Evolutionary conservation across 2,329 filamentous ascomycete genomes (phyloP).

Genomic region (Alternaria tenuissima): DNA sequence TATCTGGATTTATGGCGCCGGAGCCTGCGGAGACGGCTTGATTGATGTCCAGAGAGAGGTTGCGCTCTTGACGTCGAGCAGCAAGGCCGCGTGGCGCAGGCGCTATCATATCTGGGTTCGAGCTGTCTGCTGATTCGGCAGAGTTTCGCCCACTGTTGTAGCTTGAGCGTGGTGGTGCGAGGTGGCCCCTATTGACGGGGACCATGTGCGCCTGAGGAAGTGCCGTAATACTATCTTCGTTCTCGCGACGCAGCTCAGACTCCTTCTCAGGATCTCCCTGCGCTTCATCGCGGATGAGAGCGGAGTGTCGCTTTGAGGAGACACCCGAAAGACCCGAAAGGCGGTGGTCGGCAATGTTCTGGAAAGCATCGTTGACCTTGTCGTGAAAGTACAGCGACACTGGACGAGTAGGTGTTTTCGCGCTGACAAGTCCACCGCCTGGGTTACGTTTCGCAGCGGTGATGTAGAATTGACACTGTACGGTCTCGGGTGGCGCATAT

Average conservation of each 20-base stretch:
- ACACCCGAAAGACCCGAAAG: conserved; percentile 54
- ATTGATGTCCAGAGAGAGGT: conserved; percentile 55
- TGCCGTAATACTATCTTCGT: conserved; percentile 84
- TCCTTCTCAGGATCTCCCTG: conserved; percentile 81
- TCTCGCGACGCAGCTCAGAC: conserved; percentile 78
- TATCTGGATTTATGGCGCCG: conserved; percentile 55
- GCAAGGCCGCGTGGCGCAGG: conserved; percentile 42
- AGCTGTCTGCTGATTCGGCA: conserved; percentile 29
- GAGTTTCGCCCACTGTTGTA: conserved; percentile 29
- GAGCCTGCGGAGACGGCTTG: conserved; percentile 45
- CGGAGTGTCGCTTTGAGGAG: conserved; percentile 72
- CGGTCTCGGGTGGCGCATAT: conserved; percentile 83
- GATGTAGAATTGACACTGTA: conserved; percentile 94
- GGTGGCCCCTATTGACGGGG: conserved; percentile 49
- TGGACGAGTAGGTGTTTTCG: conserved; percentile 61
- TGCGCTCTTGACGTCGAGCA: conserved; percentile 53
- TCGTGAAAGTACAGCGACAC: conserved; percentile 82
- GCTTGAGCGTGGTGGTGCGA: conserved; percentile 47
- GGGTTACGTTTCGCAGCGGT: conserved; percentile 73
- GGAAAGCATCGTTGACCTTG: conserved; percentile 85
- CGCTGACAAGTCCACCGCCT: conserved; percentile 61
- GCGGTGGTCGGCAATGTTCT: conserved; percentile 81
- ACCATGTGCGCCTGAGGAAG: conserved; percentile 67
- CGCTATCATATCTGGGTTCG: conserved; percentile 39
- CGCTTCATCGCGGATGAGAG: conserved; percentile 82